Evolutionary conservation across 306 rosid genomes (phyloP), one percentile per base, ranked within the genome.

Genomic region (Cucumis hystrix): DNA sequence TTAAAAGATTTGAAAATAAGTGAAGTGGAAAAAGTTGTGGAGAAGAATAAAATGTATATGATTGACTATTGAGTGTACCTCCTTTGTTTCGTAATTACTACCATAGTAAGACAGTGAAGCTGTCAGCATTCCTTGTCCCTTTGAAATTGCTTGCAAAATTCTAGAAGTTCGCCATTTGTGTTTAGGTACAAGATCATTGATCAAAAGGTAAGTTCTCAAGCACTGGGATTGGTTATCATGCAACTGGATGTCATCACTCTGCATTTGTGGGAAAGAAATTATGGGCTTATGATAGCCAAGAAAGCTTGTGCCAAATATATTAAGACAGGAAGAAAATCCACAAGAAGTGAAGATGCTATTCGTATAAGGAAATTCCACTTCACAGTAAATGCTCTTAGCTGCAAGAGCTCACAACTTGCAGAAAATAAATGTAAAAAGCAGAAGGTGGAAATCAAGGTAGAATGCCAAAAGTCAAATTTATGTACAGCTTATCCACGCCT

Each of bases 231-330:
- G 90, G 73, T 88, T 73, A 80, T 88, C 87, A 52, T 88, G 82
- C 80, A 91, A 79, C 81, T 85, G 85, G 82, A 90, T 76, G 85
- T 87, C 97, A 65, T 92, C 96, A 67, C 83, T 88, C 97, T 91
- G 94, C 91, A 88, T 80, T 78, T 21, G 78, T 81, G 61, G 58
- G 59, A 83, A 71, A 60, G 80, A 80, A 79, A 20, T 57, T 72
- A 59, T 83, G 60, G 82, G 84, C 20, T 76, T 77, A 77, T 68
- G 77, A 84, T 51, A 73, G 51, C 73, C 70, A 77, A 79, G 51
- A 84, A 67, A 75, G 74, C 66, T 67, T 72, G 72, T 16, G 80
- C 57, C 82, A 79, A 58, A 71, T 57, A 45, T 45, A 69, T 43
- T 14, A 21, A 45, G 60, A 16, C 43, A 28, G 60, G 76, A 49